Evolutionary conservation across 208 protist species (phyloP), one percentile per base, ranked within the genome.

Genomic region (Naegleria lovaniensis): DNA sequence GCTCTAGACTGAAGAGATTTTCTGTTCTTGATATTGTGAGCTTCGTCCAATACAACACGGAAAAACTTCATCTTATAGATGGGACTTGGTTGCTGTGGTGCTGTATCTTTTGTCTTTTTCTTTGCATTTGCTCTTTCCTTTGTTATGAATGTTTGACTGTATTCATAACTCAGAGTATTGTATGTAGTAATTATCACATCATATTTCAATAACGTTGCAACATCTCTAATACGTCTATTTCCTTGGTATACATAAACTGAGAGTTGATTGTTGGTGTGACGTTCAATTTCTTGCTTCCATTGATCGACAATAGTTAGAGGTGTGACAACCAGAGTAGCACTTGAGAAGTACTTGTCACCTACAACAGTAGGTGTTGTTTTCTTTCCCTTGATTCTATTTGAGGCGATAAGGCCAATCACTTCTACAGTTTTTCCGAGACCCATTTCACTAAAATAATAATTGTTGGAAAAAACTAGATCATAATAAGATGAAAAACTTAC

Each of bases 161-260:
- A 89, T 39, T 95, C 96, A 79, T 96, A 84, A 41, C 38, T 19
- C 9, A 91, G 19, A 11, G 88, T 92, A 15, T 84, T 59, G 41
- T 98, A 98, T 15, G 96, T 97, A 0, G 97, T 98, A 79, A 98
- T 94, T 33, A 98, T 96, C 93, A 98, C 96, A 91, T 98, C 96
- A 90, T 96, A 97, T 22, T 93, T 95, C 88, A 96, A 94, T 39
- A 98, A 90, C 88, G 96, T 95, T 55, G 94, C 95, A 39, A 92
- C 92, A 83, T 92, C 96, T 83, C 95, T 92, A 90, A 91, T 92
- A 67, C 96, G 96, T 41, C 92, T 95, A 15, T 93, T 92, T 15
- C 96, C 96, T 84, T 98, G 95, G 88, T 97, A 97, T 4, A 97
- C 39, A 88, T 95, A 97, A 16, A 97, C 93, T 2, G 55, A 93